Evolutionary conservation across 2,329 filamentous ascomycete species (phyloP).

Genomic region (Neonectria sp.): DNA sequence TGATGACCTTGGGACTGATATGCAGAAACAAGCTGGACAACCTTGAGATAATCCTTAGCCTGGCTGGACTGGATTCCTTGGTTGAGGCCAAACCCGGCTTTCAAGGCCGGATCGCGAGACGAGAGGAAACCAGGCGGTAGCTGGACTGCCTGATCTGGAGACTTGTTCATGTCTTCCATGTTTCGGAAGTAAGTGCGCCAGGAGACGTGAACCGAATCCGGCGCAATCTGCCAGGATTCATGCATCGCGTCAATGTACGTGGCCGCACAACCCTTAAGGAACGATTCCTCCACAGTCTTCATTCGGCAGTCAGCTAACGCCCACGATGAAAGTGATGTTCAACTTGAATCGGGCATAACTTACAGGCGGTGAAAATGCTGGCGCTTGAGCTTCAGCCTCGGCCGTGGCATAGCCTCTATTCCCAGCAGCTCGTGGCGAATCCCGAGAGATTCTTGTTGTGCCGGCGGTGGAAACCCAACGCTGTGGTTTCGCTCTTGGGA

Average conservation of each 20-base stretch:
- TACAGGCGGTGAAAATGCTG: neutral
- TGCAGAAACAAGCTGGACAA: constrained; percentile 93
- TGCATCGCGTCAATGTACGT: constrained; percentile 99
- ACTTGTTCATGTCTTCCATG: constrained; percentile 97
- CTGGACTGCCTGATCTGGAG: constrained; percentile 94
- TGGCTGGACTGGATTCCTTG: constrained; percentile 79
- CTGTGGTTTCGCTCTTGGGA: neutral
- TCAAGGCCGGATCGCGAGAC: constrained; percentile 80
- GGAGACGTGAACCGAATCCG: constrained; percentile 92
- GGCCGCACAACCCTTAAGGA: constrained; percentile 94
- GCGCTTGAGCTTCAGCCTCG: constrained; percentile 11
- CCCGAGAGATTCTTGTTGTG: neutral
- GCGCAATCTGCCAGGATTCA: constrained; percentile 93
- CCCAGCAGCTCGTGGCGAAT: neutral
- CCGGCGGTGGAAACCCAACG: neutral
- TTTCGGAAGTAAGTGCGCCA: constrained; percentile 99
- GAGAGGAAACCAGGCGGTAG: constrained; percentile 92
- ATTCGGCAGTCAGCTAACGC: neutral
- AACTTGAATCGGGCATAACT: neutral
- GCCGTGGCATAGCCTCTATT: constrained; percentile 16
- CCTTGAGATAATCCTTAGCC: constrained; percentile 94
- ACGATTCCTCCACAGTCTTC: constrained; percentile 56
- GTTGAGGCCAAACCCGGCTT: constrained; percentile 63
- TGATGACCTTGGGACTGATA: constrained; percentile 98
- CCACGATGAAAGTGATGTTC: too few species aligned